A percentile compares a stretch with the other conserved stretches of the same genome.
Evolutionary conservation across 2,329 filamentous ascomycete species (phyloP).

Genomic region (Diaporthe helianthi): DNA sequence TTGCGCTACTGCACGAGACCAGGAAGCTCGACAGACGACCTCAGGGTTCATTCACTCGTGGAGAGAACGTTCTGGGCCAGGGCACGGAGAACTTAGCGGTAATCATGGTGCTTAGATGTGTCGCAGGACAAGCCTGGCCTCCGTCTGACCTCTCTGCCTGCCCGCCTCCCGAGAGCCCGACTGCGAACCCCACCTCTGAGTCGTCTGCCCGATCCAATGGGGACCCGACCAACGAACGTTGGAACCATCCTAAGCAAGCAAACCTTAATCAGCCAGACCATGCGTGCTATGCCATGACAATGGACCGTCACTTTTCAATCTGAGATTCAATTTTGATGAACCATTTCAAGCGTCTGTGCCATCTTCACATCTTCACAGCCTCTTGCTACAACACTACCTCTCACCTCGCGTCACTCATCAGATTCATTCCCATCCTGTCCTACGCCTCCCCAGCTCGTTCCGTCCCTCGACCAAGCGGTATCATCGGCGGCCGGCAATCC

Average conservation of each 20-base stretch:
- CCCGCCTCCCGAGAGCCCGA: neutral
- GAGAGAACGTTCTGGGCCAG: conserved; percentile 4
- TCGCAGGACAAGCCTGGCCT: too few species aligned
- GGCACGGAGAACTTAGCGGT: too few species aligned
- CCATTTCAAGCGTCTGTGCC: neutral
- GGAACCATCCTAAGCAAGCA: conserved; percentile 1
- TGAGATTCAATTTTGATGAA: neutral
- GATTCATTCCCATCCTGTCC: neutral
- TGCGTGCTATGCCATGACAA: neutral
- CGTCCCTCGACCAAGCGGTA: neutral
- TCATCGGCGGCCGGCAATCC: neutral
- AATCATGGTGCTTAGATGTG: too few species aligned
- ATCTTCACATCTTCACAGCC: neutral
- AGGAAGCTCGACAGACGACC: neutral
- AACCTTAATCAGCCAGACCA: conserved; percentile 22
- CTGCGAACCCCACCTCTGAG: conserved; percentile 12
- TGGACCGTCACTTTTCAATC: neutral
- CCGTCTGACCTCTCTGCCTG: neutral
- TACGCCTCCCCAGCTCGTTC: neutral
- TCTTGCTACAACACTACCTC: neutral
- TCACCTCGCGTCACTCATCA: neutral
- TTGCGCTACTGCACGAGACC: conserved; percentile 26
- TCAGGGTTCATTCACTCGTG: conserved; percentile 25
- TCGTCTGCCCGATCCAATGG: conserved; percentile 19
- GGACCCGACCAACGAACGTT: conserved; percentile 10